Evolutionary conservation across 23 red algal genomes (phyloP), one percentile per base, ranked within the genome.

Genomic region (Gracilariopsis chorda): DNA sequence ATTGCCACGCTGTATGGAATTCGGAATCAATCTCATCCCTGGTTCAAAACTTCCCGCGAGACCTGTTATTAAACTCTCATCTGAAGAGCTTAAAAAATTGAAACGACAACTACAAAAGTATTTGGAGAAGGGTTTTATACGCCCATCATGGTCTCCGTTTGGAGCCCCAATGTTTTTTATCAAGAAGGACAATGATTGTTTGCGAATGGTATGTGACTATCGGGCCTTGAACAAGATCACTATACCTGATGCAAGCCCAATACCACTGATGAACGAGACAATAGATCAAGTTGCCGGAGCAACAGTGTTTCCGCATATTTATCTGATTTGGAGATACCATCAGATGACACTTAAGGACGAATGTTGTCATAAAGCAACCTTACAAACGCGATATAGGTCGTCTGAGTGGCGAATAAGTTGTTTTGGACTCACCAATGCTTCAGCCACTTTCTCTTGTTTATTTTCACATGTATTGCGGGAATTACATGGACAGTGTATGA

Each of bases 371-470:
- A 80, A 59, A 47, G 25, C 51, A 28, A 0, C 37, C 21, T 52
- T 80, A 51, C 24, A 47, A 0, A 80, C 76, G 11, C 21, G 76
- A 1, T 80, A 30, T 55, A 47, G 76, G 34, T 80, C 76, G 32
- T 80, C 55, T 29, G 76, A 80, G 49, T 80, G 76, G 76, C 0
- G 49, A 51, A 0, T 80, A 34, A 52, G 30, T 23, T 55, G 76
- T 41, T 80, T 80, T 55, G 76, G 76, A 30, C 55, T 80, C 24
- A 80, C 76, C 48, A 80, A 80, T 55, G 76, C 76, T 32, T 47
- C 76, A n/a, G 14, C 76, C 30, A 34, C 46, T 52, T 80, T 80
- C 36, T 80, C 44, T 10, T 0, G 76, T 17, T 1, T 80, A 53
- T 20, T 80, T 40, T 40, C 76, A 24, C 34, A 23, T 27, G 24